Evolutionary conservation across 305 asterid genomes (phyloP).

Genomic region (Fraxinus angustifolia): DNA sequence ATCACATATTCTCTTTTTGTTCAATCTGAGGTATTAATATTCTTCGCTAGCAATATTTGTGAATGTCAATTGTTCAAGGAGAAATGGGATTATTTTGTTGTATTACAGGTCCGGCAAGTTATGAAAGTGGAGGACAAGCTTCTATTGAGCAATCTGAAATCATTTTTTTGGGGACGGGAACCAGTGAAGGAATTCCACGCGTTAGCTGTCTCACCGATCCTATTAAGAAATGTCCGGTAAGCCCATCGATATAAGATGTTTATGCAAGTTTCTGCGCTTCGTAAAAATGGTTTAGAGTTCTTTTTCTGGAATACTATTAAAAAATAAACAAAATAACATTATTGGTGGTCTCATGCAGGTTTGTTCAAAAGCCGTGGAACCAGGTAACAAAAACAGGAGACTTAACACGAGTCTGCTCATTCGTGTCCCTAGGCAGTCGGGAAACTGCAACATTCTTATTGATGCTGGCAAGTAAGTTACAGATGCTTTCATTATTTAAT

Average conservation of each 20-base stretch:
- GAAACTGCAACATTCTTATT: constrained; percentile 67
- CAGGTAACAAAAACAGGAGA: constrained; percentile 75
- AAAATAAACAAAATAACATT: constrained; percentile 13
- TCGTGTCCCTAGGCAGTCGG: constrained; percentile 58
- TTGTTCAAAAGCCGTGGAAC: constrained; percentile 75
- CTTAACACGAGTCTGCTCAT: constrained; percentile 89
- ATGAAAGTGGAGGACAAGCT: constrained; percentile 30
- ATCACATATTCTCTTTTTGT: neutral
- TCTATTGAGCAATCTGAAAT: constrained; percentile 60
- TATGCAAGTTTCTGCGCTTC: constrained; percentile 9
- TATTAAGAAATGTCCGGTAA: constrained; percentile 63
- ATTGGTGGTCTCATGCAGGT: constrained; percentile 47
- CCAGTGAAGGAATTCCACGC: constrained; percentile 98
- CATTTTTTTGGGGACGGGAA: constrained; percentile 82
- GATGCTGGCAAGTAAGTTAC: constrained; percentile 95
- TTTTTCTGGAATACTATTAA: constrained; percentile 12
- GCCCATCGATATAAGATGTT: constrained; percentile 12
- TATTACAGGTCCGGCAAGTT: constrained; percentile 43
- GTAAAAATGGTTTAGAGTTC: neutral
- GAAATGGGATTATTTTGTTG: constrained; percentile 5
- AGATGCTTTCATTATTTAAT: constrained; percentile 13
- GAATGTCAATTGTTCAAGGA: constrained; percentile 3
- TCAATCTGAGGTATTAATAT: neutral
- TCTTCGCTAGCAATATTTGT: neutral
- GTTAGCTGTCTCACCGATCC: constrained; percentile 97